phyloP scores from a whole-genome alignment of 2,329 filamentous ascomycete species.

The Alternaria metachromatica region DNA sequence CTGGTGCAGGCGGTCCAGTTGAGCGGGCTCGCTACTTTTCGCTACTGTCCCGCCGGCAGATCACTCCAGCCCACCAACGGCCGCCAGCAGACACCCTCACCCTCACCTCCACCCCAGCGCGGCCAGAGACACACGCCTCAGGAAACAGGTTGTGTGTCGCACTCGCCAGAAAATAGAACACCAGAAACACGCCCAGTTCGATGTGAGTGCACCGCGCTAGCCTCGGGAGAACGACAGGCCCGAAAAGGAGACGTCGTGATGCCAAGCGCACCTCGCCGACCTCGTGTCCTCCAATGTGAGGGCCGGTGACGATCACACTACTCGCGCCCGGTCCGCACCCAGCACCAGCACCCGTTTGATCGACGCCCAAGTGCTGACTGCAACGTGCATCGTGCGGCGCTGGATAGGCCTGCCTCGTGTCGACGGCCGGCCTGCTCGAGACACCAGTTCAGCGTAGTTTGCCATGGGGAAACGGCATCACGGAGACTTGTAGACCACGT shows the following conservation, averaged over 20 bases:
- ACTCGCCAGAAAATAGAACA: conserved; percentile 1
- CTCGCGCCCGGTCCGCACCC: conserved; percentile 39
- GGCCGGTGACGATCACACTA: conserved; percentile 42
- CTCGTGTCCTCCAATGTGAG: conserved; percentile 35
- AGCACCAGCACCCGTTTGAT: conserved; percentile 51
- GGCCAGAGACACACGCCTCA: not conserved
- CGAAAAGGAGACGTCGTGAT: conserved; percentile 31
- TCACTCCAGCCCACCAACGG: conserved; percentile 25
- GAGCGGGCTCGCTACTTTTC: conserved; percentile 22
- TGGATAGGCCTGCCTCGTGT: conserved; percentile 12
- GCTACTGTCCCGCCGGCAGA: conserved; percentile 29
- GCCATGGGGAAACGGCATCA: not conserved
- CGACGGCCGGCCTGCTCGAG: conserved; percentile 4
- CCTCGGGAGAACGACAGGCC: conserved; percentile 32
- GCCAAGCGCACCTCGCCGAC: conserved; percentile 48
- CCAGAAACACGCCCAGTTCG: conserved; percentile 15
- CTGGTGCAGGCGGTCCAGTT: conserved; percentile 19
- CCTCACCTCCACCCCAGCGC: not conserved
- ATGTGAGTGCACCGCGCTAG: conserved; percentile 19
- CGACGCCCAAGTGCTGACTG: conserved; percentile 39
- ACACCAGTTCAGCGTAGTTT: conserved; percentile 6
- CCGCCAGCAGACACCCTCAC: conserved; percentile 7
- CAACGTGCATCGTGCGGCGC: conserved; percentile 42
- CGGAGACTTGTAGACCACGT: not conserved
- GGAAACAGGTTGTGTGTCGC: conserved; percentile 13